Evolutionary conservation across 371 early-diverging fungal species (phyloP).

Genomic region (Mucor sp.): DNA sequence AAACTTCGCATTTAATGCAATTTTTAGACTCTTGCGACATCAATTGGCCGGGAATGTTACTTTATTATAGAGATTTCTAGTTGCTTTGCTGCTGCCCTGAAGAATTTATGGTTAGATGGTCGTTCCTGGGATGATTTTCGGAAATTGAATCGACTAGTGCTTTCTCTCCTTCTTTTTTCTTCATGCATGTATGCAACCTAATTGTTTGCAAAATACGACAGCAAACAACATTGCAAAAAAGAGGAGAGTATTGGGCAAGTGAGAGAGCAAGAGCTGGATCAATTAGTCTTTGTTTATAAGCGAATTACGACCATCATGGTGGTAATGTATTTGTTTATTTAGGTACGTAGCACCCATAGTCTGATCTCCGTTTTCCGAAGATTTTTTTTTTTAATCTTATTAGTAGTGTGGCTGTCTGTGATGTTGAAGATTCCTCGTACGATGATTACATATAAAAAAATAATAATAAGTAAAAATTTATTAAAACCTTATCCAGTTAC

Average conservation of each 20-base stretch:
- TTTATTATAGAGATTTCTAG: not conserved
- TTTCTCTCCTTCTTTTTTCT: not conserved
- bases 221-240: not conserved
- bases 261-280: not conserved
- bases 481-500: conserved; percentile 2
- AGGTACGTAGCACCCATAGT: not conserved
- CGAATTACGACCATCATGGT: not conserved
- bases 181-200: not conserved
- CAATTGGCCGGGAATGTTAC: not conserved
- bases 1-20: conserved; percentile 1
- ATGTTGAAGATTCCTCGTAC: conserved; percentile 1
- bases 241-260: not conserved
- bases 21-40: not conserved
- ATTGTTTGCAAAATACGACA: not conserved
- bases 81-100: not conserved
- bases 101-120: not conserved
- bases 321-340: not conserved
- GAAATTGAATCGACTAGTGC: not conserved
- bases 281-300: not conserved
- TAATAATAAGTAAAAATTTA: not conserved
- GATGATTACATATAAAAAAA: not conserved
- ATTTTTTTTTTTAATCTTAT: conserved; percentile 2
- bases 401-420: not conserved
- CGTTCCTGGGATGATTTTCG: not conserved
- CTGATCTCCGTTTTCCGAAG: not conserved